These are phyloP conservation scores for Jaapia argillacea DNA, from an alignment of 768 basidiomycete species.

Conservation along the genomic window DNA sequence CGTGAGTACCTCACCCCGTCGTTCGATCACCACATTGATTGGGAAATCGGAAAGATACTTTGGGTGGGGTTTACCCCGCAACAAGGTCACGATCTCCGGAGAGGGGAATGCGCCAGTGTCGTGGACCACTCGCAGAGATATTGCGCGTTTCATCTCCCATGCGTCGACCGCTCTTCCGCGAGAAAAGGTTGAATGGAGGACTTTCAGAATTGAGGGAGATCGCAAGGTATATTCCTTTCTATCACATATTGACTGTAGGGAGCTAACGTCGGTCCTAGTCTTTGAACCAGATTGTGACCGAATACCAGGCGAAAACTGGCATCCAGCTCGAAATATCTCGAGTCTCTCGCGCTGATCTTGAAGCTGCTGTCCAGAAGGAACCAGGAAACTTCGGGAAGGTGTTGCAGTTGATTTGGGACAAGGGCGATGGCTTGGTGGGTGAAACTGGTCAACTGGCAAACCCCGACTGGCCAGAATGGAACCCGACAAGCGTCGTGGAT, in stretches of 20 bases:
- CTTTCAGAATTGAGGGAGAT: background rate
- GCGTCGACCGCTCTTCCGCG: constrained; percentile 9
- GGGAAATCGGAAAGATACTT: background rate
- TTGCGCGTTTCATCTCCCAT: constrained; percentile 11
- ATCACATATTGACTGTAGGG: background rate
- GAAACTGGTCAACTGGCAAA: constrained; percentile 6
- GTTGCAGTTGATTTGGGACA: constrained; percentile 5
- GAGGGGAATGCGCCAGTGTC: constrained; percentile 9
- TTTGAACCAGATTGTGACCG: constrained; percentile 11
- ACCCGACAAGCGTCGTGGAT: constrained; percentile 8
- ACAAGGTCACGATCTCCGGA: constrained; percentile 8
- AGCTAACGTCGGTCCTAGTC: background rate
- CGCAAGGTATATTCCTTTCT: constrained; percentile 1
- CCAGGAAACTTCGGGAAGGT: constrained; percentile 3
- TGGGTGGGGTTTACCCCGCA: background rate
- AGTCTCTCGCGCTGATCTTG: constrained; percentile 6
- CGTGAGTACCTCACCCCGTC: constrained; percentile 1
- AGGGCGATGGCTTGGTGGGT: constrained; percentile 5
- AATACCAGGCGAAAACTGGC: constrained; percentile 10
- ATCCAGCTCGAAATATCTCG: constrained; percentile 10
- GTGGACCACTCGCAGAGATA: constrained; percentile 10
- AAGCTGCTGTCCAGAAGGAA: constrained; percentile 7
- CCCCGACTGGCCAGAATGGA: constrained; percentile 10
- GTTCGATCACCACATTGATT: background rate
- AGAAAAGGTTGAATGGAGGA: constrained; percentile 6